phyloP scores from a whole-genome alignment of 139 green algal genomes.

The Auxenochlorella protothecoides region DNA sequence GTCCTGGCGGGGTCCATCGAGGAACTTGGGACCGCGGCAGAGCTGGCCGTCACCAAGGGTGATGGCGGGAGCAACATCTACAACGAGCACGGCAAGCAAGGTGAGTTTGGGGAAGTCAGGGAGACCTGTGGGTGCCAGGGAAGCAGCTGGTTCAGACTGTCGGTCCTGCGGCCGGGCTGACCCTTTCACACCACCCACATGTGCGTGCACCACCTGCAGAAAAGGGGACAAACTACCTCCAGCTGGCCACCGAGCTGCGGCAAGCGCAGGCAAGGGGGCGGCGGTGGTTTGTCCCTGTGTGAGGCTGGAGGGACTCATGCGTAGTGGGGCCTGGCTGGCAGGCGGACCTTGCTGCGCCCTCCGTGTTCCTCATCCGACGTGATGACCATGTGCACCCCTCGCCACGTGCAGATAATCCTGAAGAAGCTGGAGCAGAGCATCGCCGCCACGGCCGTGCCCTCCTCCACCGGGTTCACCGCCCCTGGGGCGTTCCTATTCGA shows the following conservation, averaged over 20 bases:
- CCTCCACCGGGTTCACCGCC: conserved; percentile 23
- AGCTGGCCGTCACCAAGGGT: conserved; percentile 19
- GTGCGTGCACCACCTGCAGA: too few relatives aligned
- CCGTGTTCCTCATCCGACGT: too few relatives aligned
- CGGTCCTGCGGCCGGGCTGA: too few relatives aligned
- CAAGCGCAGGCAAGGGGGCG: neutral
- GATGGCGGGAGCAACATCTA: conserved; percentile 9
- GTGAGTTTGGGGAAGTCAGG: neutral
- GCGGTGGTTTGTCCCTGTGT: too few relatives aligned
- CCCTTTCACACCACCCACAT: too few relatives aligned
- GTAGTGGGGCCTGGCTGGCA: too few relatives aligned
- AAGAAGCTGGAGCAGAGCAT: conserved; percentile 30
- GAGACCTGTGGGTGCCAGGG: too few relatives aligned
- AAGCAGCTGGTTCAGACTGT: too few relatives aligned
- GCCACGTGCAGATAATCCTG: conserved; percentile 20
- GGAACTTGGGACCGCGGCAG: conserved; percentile 37
- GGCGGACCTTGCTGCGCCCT: too few relatives aligned
- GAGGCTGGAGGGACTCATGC: too few relatives aligned
- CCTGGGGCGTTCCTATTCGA: conserved; percentile 34
- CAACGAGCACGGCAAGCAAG: conserved; percentile 10
- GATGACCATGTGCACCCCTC: too few relatives aligned
- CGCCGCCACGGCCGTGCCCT: conserved; percentile 9
- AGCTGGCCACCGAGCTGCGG: neutral
- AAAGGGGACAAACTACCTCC: neutral
- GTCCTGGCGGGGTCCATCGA: conserved; percentile 46